Evolutionary conservation across 83 land plant species (phyloP).

Genomic region (Picea mariana): DNA sequence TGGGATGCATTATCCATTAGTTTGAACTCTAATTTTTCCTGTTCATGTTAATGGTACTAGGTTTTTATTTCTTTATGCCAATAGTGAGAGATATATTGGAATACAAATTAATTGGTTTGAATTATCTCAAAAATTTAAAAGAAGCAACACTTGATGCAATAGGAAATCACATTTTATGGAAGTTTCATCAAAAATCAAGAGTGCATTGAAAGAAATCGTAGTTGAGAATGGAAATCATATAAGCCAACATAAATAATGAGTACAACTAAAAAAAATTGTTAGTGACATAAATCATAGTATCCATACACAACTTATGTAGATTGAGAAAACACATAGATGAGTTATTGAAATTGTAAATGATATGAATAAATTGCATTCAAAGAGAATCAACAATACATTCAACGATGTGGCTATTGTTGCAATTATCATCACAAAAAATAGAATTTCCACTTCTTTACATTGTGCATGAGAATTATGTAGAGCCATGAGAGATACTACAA

Average conservation of each 20-base stretch:
- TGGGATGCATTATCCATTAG: no score
- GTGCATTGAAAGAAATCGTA: conserved; percentile 15
- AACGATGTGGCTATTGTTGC: conserved; percentile 32
- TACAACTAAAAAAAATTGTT: conserved; percentile 29
- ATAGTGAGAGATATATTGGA: conserved; percentile 14
- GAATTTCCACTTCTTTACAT: conserved; percentile 33
- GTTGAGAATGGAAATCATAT: conserved; percentile 1
- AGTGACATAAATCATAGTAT: conserved; percentile 35
- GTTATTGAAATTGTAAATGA: conserved; percentile 22
- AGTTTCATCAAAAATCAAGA: conserved; percentile 3
- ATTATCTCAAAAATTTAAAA: conserved; percentile 21
- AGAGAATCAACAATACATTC: conserved; percentile 30
- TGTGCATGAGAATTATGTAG: conserved; percentile 26
- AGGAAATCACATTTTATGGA: conserved; percentile 20
- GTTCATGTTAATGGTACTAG: not conserved
- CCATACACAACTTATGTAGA: conserved; percentile 29
- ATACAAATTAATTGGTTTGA: conserved; percentile 22
- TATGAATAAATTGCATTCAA: conserved; percentile 24
- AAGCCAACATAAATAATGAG: conserved; percentile 14
- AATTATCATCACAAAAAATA: conserved; percentile 27
- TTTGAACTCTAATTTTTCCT: not conserved
- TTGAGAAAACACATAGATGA: conserved; percentile 18
- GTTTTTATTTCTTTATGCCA: not conserved
- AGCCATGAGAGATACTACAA: not conserved
- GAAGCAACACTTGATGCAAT: conserved; percentile 28